phyloP scores from a whole-genome alignment of 2,329 filamentous ascomycete species.

The Fusarium papillatum region DNA sequence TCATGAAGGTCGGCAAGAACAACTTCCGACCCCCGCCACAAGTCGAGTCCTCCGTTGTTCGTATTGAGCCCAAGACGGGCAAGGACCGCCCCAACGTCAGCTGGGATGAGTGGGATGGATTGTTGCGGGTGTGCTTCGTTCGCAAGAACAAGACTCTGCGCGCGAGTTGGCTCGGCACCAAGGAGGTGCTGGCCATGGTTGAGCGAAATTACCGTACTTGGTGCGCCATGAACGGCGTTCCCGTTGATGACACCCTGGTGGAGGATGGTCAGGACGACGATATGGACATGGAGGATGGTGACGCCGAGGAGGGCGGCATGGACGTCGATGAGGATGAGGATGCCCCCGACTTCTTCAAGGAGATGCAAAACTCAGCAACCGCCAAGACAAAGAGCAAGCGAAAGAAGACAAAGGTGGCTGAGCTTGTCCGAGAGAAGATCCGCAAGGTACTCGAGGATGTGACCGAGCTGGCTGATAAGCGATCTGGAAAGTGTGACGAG shows the following conservation, averaged over 20 bases:
- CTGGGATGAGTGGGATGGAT: conserved; percentile 96
- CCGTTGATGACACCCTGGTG: conserved; percentile 76
- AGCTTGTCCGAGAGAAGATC: conserved; percentile 90
- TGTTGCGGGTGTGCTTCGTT: conserved; percentile 79
- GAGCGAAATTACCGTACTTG: conserved; percentile 91
- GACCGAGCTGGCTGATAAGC: conserved; percentile 84
- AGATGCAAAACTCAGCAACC: conserved; percentile 60
- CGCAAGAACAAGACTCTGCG: conserved; percentile 93
- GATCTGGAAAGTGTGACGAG: conserved; percentile 90
- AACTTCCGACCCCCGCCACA: conserved; percentile 97
- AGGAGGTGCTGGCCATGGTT: conserved; percentile 84
- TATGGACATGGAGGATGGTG: conserved; percentile 54
- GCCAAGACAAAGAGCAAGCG: conserved; percentile 77
- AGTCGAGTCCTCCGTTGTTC: conserved; percentile 92
- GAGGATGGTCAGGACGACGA: conserved; percentile 57
- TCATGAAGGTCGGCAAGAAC: conserved; percentile 96
- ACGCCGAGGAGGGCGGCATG: conserved; percentile 62
- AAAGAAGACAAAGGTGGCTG: conserved; percentile 83
- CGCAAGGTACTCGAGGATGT: conserved; percentile 85
- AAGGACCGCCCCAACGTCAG: conserved; percentile 84
- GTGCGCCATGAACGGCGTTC: conserved; percentile 88
- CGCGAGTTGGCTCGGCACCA: conserved; percentile 84
- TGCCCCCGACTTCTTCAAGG: conserved; percentile 87
- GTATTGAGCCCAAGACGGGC: conserved; percentile 89
- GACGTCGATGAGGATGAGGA: conserved; percentile 76